Percentiles rank a stretch among this genome's conserved stretches.
Evolutionary conservation across 169 alveolate genomes (phyloP).

Genomic region (Fabrea salina): DNA sequence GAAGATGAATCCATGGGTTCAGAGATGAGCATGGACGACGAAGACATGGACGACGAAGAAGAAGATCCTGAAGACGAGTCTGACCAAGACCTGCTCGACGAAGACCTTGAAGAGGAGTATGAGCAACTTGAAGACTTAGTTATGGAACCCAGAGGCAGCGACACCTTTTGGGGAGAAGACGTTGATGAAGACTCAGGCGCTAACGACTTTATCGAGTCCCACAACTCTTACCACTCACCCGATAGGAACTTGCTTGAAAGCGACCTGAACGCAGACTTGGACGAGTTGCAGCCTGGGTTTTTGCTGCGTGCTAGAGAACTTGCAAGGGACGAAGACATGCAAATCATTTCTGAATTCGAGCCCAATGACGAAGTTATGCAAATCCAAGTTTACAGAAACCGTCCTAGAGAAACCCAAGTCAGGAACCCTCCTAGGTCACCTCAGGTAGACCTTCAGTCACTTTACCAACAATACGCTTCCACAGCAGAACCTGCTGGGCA

Average conservation of each 20-base stretch:
- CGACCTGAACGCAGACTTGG: not conserved
- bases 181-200: constrained; percentile 19
- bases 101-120: not conserved
- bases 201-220: too few species aligned
- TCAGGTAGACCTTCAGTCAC: too few species aligned
- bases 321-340: not conserved
- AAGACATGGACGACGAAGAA: constrained; percentile 13
- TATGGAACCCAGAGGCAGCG: not conserved
- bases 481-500: not conserved
- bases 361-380: not conserved
- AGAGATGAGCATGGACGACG: not conserved
- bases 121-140: not conserved
- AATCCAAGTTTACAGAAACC: not conserved
- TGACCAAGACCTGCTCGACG: not conserved
- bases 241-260: constrained; percentile 9
- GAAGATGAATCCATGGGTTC: not conserved
- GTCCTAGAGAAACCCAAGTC: too few species aligned
- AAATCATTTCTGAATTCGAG: too few species aligned
- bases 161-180: constrained; percentile 18
- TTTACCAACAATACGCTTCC: not conserved
- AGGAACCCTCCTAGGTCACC: too few species aligned
- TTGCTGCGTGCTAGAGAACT: not conserved
- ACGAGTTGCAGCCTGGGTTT: not conserved
- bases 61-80: not conserved
- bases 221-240: too few species aligned